Conservation (phyloP, 2,329 filamentous ascomycete species). For the Diplocarpon mali region DNA sequence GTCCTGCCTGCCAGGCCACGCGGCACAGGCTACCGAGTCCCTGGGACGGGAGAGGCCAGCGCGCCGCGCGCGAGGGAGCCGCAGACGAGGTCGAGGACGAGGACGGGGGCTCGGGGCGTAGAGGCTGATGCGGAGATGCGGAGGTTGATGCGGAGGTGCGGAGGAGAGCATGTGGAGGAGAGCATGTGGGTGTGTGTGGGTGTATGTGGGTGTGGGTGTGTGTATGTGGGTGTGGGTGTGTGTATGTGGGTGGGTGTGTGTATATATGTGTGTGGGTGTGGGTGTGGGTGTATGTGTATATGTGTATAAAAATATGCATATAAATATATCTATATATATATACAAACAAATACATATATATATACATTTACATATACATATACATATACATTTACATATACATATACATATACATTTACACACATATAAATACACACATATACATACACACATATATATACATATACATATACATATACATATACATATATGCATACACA, state of each 20-base stretch:
- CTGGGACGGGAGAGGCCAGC: too few species aligned
- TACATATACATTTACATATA: conserved; percentile 1
- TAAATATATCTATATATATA: background rate
- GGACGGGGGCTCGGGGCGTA: too few species aligned
- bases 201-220: too few species aligned
- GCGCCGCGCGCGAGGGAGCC: too few species aligned
- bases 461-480: background rate
- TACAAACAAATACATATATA: background rate
- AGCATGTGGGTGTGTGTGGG: too few species aligned
- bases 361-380: background rate
- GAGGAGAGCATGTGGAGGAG: too few species aligned
- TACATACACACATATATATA: background rate
- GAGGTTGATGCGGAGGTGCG: too few species aligned
- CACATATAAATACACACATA: background rate
- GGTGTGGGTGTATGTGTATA: background rate
- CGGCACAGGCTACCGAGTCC: too few species aligned
- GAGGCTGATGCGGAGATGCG: too few species aligned
- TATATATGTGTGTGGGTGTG: background rate
- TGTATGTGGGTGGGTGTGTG: background rate
- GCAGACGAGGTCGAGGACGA: too few species aligned
- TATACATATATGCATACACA: background rate
- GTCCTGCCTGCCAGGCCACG: too few species aligned
- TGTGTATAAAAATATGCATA: background rate
- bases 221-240: too few species aligned
- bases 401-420: background rate